Evolutionary conservation across 495 filamentous ascomycete species (phyloP).

Genomic region (Apodospora peruviana): DNA sequence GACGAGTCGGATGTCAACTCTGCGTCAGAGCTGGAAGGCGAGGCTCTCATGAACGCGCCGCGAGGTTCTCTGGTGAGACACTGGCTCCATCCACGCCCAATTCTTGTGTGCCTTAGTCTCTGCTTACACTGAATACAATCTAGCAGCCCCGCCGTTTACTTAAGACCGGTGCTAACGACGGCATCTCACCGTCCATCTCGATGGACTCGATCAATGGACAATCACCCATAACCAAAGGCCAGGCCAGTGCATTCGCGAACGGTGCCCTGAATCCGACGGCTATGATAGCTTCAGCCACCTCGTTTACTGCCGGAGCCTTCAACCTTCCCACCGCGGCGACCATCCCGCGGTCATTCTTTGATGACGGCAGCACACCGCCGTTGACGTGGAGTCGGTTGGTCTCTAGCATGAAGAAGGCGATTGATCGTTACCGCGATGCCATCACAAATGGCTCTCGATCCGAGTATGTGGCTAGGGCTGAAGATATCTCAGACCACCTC

Average conservation of each 20-base stretch:
- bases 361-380: conserved; percentile 67
- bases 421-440: conserved; percentile 81
- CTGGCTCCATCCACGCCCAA: no score
- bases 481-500: conserved; percentile 96
- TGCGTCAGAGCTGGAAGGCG: conserved; percentile 77
- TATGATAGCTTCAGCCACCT: conserved; percentile 58
- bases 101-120: no score
- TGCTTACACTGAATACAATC: no score
- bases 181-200: conserved; percentile 81
- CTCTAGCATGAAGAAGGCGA: conserved; percentile 81
- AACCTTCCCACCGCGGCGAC: conserved; percentile 50
- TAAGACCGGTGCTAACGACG: no score
- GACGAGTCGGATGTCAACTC: conserved; percentile 71
- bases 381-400: conserved; percentile 85
- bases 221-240: conserved; percentile 42
- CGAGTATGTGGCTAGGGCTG: conserved; percentile 85
- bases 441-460: conserved; percentile 74
- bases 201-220: conserved; percentile 77
- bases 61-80: conserved; percentile 46
- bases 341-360: conserved; percentile 77
- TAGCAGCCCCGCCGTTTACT: no score
- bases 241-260: conserved; percentile 44
- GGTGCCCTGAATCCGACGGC: conserved; percentile 43
- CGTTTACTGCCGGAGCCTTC: conserved; percentile 58
- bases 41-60: conserved; percentile 44